phyloP scores from a whole-genome alignment of 805 yeast species.

The Tetrapisispora iriomotensis region DNA sequence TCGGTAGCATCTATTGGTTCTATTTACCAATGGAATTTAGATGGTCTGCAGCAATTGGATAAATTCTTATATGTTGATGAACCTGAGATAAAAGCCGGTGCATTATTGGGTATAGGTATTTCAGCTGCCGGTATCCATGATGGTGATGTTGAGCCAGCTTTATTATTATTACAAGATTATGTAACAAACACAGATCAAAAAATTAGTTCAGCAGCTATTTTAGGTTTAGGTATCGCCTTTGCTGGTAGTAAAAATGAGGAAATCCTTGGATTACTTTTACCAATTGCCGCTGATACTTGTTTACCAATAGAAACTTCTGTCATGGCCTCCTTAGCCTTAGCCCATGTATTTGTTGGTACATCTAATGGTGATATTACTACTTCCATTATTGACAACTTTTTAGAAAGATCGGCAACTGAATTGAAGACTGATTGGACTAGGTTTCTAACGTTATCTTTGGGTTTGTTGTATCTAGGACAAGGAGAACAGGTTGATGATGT shows the following conservation, averaged over 20 bases:
- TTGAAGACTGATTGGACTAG: constrained; percentile 79
- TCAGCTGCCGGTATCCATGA: constrained; percentile 89
- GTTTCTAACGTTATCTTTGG: constrained; percentile 86
- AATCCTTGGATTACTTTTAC: constrained; percentile 64
- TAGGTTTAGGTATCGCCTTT: constrained; percentile 89
- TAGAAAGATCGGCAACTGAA: constrained; percentile 74
- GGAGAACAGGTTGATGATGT: constrained; percentile 92
- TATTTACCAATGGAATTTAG: constrained; percentile 85
- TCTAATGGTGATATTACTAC: constrained; percentile 91
- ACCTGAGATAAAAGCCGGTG: constrained; percentile 89
- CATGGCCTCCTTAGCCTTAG: constrained; percentile 82
- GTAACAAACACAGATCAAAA: constrained; percentile 53
- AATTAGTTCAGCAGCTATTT: constrained; percentile 70
- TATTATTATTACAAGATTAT: constrained; percentile 76
- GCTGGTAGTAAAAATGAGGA: constrained; percentile 90
- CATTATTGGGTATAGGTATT: constrained; percentile 88
- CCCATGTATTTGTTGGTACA: constrained; percentile 92
- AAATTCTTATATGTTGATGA: constrained; percentile 79
- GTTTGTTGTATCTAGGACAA: constrained; percentile 85
- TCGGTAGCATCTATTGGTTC: constrained; percentile 90
- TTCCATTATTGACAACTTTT: constrained; percentile 78
- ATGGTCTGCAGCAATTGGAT: constrained; percentile 84
- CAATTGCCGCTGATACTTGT: constrained; percentile 70
- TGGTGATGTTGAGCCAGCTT: constrained; percentile 81
- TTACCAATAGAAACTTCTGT: constrained; percentile 70